These are phyloP conservation scores for Gynochthodes officinalis DNA, from an alignment of 257 asterid genomes.

Conservation along the genomic window DNA sequence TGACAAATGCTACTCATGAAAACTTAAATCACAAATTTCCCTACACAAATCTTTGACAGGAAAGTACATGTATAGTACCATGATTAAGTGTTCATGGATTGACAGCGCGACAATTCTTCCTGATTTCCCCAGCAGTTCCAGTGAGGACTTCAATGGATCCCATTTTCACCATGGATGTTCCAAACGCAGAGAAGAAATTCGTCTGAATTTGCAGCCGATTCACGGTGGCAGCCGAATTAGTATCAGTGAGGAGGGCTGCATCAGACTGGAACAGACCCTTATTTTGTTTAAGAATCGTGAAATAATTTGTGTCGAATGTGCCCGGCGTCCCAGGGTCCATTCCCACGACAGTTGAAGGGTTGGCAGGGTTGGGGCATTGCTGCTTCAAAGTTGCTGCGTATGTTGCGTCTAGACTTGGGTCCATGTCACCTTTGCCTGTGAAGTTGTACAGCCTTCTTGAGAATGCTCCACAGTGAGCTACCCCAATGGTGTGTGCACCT, in stretches of 20 bases:
- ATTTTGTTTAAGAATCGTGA: constrained; percentile 21
- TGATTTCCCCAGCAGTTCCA: constrained; percentile 34
- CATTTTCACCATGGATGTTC: constrained; percentile 35
- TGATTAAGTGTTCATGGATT: no score
- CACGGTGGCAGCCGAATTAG: constrained; percentile 20
- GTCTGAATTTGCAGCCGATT: constrained; percentile 7
- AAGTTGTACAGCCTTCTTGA: constrained; percentile 50
- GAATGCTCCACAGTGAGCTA: constrained; percentile 49
- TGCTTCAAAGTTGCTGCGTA: constrained; percentile 31
- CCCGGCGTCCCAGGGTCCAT: constrained; percentile 47
- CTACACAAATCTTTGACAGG: background rate
- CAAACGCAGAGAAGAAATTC: constrained; percentile 25
- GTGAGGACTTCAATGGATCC: constrained; percentile 34
- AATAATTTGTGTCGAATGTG: constrained; percentile 38
- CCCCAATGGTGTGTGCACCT: constrained; percentile 70
- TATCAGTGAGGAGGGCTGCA: constrained; percentile 45
- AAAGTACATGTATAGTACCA: background rate
- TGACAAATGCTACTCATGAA: no score
- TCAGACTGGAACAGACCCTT: constrained; percentile 55
- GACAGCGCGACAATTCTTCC: constrained; percentile 29
- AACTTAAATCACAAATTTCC: background rate
- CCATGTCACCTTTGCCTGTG: constrained; percentile 48
- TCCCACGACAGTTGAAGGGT: constrained; percentile 35
- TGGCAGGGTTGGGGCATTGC: constrained; percentile 32
- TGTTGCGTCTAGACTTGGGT: constrained; percentile 40